Evolutionary conservation across 2,329 filamentous ascomycete species (phyloP), one percentile per base, ranked within the genome.

Genomic region (Waltergamsia citrina): DNA sequence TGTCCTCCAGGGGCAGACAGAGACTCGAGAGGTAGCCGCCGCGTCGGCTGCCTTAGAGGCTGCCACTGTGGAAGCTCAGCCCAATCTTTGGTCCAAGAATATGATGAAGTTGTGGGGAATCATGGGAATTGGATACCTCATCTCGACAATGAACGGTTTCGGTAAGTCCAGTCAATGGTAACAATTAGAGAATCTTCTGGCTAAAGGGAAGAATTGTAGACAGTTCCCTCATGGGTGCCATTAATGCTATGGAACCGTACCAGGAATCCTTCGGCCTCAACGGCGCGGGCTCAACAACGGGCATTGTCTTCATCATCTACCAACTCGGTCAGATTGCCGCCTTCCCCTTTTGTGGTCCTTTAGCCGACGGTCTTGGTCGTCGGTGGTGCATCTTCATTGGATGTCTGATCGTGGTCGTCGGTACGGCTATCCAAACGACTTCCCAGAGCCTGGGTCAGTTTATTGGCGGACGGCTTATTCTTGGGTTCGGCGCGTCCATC

Each of bases 401-500:
- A 6, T 67, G 64, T 34, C 34, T 64, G 3, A 59, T 72, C 42
- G 68, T 76, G 31, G 49, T 73, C n/a, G 32, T 44, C 23, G 45
- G 45, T 11, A 46, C 45, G 6, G 41, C 40, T 11, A 32, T 47
- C 9, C 45, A 47, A 33, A 38, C 45, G 0, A 39, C 46, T 2
- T 42, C 67, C 22, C 46, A 60, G 30, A 58, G 55, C 24, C 58
- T 67, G 1, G 58, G 55, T 5, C 65, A 69, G 37, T 77, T 78
- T 48, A 71, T 78, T 48, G 70, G 56, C 4, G 66, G 68, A 5
- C 55, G 69, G 17, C 71, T 71, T 42, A 44, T 73, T 7, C 59
- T 73, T 5, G 69, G 69, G 2, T 70, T 72, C 31, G 76, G 76
- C 19, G 73, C 75, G 21, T 64, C 70, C 6, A 72, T 81, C 34